phyloP scores from a whole-genome alignment of 2,329 filamentous ascomycete species.

The Lizonia empirigonia region DNA sequence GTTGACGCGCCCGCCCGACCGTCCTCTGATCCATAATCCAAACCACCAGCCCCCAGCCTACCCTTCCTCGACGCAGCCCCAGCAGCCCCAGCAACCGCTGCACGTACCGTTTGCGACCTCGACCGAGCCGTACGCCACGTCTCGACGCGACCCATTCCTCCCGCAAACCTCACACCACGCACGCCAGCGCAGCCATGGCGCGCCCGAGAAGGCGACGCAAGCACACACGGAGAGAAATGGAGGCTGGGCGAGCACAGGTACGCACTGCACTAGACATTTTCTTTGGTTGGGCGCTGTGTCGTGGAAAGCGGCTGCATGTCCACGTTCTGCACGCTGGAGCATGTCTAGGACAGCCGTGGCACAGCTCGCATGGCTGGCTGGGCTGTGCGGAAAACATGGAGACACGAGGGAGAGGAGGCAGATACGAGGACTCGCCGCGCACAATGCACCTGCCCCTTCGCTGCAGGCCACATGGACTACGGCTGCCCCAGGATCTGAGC shows the following conservation, averaged over 20 bases:
- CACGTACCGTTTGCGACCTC: constrained; percentile 52
- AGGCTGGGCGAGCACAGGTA: constrained; percentile 48
- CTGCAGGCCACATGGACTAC: constrained; percentile 24
- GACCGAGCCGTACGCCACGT: constrained; percentile 53
- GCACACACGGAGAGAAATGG: constrained; percentile 39
- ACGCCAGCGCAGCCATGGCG: constrained; percentile 51
- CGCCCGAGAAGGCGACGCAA: constrained; percentile 34
- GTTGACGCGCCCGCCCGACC: constrained; percentile 48
- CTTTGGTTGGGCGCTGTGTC: constrained; percentile 17
- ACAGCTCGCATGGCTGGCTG: constrained; percentile 22
- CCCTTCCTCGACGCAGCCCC: constrained; percentile 38
- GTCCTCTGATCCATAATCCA: constrained; percentile 59
- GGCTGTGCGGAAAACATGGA: constrained; percentile 1
- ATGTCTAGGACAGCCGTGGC: constrained; percentile 12
- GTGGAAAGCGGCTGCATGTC: not conserved
- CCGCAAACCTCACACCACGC: constrained; percentile 44
- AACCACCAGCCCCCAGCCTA: constrained; percentile 56
- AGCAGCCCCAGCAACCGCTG: constrained; percentile 44
- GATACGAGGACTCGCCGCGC: constrained; percentile 22
- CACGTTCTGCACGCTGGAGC: constrained; percentile 15
- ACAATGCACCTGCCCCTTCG: constrained; percentile 14
- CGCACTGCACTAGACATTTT: constrained; percentile 22
- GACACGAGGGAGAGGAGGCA: constrained; percentile 1
- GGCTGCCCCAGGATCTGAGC: constrained; percentile 16
- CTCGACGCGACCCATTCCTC: constrained; percentile 55